These are phyloP conservation scores for Picea abies DNA, from an alignment of 83 land plant species.

Conservation along the genomic window DNA sequence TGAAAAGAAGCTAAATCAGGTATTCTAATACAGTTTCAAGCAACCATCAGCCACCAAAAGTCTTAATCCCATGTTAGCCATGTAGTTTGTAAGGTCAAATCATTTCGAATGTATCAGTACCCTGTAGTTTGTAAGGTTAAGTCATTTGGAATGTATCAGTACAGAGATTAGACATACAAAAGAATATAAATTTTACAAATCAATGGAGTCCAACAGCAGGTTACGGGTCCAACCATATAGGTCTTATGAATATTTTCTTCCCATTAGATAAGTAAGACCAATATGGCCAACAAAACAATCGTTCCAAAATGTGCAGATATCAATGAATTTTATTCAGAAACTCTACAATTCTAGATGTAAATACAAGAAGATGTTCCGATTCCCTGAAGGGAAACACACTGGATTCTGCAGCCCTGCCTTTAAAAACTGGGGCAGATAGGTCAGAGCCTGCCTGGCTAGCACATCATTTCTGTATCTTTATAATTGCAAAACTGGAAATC, in stretches of 20 bases:
- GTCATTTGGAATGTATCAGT: background rate
- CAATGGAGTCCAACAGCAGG: background rate
- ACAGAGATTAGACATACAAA: background rate
- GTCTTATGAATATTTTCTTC: background rate
- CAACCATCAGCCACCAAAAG: background rate
- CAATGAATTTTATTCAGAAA: constrained; percentile 17
- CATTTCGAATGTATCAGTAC: background rate
- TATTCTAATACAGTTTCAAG: background rate
- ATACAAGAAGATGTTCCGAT: constrained; percentile 11
- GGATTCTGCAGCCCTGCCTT: constrained; percentile 11
- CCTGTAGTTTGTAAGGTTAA: too few relatives aligned
- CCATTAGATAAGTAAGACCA: background rate
- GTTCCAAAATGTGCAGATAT: constrained; percentile 5
- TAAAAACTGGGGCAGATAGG: constrained; percentile 15
- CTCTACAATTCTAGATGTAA: constrained; percentile 13
- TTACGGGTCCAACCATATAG: too few relatives aligned
- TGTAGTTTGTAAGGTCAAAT: too few relatives aligned
- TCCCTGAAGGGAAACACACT: constrained; percentile 6
- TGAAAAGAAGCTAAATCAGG: background rate
- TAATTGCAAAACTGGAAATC: background rate
- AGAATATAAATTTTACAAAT: background rate
- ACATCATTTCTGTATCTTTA: background rate
- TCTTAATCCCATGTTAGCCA: too few relatives aligned
- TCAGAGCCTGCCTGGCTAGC: constrained; percentile 9
- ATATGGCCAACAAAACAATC: background rate